Evolutionary conservation across 768 basidiomycete species (phyloP).

Genomic region (Boletus bicolor): DNA sequence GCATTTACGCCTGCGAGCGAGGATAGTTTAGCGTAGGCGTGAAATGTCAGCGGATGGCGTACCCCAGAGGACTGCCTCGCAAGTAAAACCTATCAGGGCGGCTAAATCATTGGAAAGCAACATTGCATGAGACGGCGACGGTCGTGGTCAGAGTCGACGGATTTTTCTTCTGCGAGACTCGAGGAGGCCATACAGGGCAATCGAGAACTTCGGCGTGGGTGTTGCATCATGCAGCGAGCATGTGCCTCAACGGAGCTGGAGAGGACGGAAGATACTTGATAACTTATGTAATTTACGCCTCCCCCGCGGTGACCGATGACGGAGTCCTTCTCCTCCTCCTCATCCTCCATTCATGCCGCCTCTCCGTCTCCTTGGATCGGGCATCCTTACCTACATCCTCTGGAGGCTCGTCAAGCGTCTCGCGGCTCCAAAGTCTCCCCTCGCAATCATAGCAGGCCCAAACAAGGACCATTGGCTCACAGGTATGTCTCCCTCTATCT

Average conservation of each 20-base stretch:
- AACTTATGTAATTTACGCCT: too few species aligned
- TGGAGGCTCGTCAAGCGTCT: conserved; percentile 17
- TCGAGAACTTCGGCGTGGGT: too few species aligned
- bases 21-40: not conserved
- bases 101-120: conserved; percentile 30
- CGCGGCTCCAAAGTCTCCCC: conserved; percentile 7
- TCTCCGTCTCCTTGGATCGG: conserved; percentile 2
- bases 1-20: conserved; percentile 14
- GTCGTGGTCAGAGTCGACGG: not conserved
- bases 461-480: conserved; percentile 36
- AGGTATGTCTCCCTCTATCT: conserved; percentile 12
- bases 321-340: too few species aligned
- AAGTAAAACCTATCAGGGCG: conserved; percentile 36
- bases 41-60: not conserved
- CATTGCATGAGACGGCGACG: conserved; percentile 14
- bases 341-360: not conserved
- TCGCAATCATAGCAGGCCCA: conserved; percentile 30
- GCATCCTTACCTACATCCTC: conserved; percentile 12
- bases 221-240: too few species aligned
- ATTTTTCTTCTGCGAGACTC: not conserved
- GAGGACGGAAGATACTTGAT: too few species aligned
- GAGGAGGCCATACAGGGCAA: too few species aligned
- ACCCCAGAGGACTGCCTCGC: conserved; percentile 39
- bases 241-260: too few species aligned
- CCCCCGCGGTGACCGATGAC: too few species aligned